phyloP scores from a whole-genome alignment of 139 green algal genomes.

The Picochlorum sp. region DNA sequence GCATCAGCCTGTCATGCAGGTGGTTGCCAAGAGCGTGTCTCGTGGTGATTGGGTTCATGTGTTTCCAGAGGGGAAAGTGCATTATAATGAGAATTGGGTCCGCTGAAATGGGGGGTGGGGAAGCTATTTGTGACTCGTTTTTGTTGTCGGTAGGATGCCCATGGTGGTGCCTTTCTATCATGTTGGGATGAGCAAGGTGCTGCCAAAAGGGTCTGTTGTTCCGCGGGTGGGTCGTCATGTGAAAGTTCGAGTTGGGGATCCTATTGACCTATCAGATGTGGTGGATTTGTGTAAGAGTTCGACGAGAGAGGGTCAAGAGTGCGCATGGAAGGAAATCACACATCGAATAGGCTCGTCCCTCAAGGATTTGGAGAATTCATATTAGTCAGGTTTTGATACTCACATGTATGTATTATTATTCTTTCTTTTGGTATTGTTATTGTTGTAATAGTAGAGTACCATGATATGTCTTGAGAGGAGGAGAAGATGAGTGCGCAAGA shows the following conservation, averaged over 20 bases:
- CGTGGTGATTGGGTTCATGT: constrained; percentile 78
- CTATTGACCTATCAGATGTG: constrained; percentile 56
- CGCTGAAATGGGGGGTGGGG: constrained; percentile 68
- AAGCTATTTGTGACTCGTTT: constrained; percentile 57
- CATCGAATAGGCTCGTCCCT: constrained; percentile 37
- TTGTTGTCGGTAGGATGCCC: constrained; percentile 26
- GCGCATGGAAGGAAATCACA: constrained; percentile 59
- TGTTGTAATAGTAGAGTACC: no score
- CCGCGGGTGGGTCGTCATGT: constrained; percentile 44
- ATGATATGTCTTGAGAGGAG: no score
- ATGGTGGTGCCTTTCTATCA: constrained; percentile 80
- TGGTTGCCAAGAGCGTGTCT: constrained; percentile 32
- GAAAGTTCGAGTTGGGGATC: constrained; percentile 49
- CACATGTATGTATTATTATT: no score
- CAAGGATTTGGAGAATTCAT: constrained; percentile 33
- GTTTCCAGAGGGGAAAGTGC: constrained; percentile 79
- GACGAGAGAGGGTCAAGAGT: constrained; percentile 16
- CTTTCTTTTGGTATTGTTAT: no score
- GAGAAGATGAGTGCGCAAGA: no score
- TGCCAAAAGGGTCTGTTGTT: constrained; percentile 43
- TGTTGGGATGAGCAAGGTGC: constrained; percentile 59
- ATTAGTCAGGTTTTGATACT: no score
- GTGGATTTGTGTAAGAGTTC: constrained; percentile 38
- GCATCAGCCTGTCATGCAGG: constrained; percentile 55
- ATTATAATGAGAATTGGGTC: constrained; percentile 52